These are phyloP conservation scores for Prillingera fragicola DNA, from an alignment of 1,284 basidiomycete species.

Conservation along the genomic window DNA sequence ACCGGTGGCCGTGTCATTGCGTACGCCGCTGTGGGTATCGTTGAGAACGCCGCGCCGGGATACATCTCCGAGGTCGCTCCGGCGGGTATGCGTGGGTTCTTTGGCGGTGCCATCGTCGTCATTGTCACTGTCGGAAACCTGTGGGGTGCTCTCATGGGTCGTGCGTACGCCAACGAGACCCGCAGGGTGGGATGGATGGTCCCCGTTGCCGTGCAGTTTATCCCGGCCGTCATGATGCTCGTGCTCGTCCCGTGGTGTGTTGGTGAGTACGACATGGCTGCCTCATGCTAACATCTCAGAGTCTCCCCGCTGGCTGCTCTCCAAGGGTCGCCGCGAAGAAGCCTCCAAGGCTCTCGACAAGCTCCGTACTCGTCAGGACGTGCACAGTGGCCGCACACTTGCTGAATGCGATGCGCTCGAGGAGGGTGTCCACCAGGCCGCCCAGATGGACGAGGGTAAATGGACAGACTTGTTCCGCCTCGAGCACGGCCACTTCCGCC, in stretches of 20 bases:
- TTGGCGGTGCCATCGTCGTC: conserved; percentile 1
- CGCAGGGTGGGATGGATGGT: conserved; percentile 4
- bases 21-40: conserved; percentile 20
- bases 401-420: conserved; percentile 9
- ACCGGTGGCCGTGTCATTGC: conserved; percentile 19
- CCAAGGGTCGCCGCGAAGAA: conserved; percentile 14
- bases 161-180: conserved; percentile 4
- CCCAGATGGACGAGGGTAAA: conserved; percentile 1
- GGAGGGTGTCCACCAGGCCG: not conserved
- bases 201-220: conserved; percentile 14
- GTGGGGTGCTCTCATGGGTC: conserved; percentile 12
- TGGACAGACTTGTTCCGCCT: conserved; percentile 13
- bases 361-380: conserved; percentile 14
- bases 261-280: conserved; percentile 7
- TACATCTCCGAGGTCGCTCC: conserved; percentile 16
- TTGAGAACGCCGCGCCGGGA: conserved; percentile 19
- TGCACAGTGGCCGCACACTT: conserved; percentile 5
- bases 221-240: conserved; percentile 19
- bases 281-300: conserved; percentile 6
- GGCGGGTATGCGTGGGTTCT: conserved; percentile 3
- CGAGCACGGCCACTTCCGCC: not conserved
- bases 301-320: conserved; percentile 24
- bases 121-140: conserved; percentile 7
- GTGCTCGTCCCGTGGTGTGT: conserved; percentile 14
- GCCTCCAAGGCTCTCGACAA: conserved; percentile 15